Evolutionary conservation across 495 filamentous ascomycete species (phyloP), one percentile per base, ranked within the genome.

Genomic region (Corynascus novoguineensis): DNA sequence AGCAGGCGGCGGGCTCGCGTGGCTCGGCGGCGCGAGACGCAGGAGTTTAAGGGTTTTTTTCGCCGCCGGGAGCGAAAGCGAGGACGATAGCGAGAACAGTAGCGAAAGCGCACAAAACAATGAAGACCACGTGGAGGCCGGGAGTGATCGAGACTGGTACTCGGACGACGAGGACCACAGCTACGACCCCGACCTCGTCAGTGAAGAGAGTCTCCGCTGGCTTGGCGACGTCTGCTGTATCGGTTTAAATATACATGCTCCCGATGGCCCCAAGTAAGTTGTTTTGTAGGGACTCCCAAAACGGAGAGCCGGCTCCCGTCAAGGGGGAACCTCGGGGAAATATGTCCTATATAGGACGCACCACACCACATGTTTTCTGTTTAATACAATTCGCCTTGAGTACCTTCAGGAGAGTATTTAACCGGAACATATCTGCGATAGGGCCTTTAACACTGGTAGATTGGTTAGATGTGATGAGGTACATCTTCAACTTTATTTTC

Each of bases 161-260:
- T 11, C 46, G 6, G 28, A 22, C 0, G 1, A 49, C 1, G 27
- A 49, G 15, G 15, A 15, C 19, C 3, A 6, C 17, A 17, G 12
- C 47, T 50, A 50, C 31, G 47, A 50, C 47, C 47, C 47, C 1
- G 12, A 4, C 2, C 47, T 50, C n/a, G 25, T 50, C 31, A 50
- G n/a, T 31, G 4, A 8, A 21, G 24, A 50, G 5, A 29, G 47
- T 15, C 29, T 50, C 8, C 19, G 1, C 5, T 50, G 47, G 47
- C 47, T 50, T 21, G 9, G 15, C 7, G 47, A 24, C 15, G 37
- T n/a, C 9, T 37, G 31, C 47, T 50, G 47, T 6, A 19, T 50
- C 17, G 31, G 29, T 19, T 1, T 50, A 29, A 50, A 50, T 7
- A 17, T 21, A 14, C 8, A 50, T 5, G 47, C 31, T 3, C 8